These are phyloP conservation scores for Kodamaea plutei DNA, from an alignment of 1,139 yeast genomes.

Conservation along the genomic window DNA sequence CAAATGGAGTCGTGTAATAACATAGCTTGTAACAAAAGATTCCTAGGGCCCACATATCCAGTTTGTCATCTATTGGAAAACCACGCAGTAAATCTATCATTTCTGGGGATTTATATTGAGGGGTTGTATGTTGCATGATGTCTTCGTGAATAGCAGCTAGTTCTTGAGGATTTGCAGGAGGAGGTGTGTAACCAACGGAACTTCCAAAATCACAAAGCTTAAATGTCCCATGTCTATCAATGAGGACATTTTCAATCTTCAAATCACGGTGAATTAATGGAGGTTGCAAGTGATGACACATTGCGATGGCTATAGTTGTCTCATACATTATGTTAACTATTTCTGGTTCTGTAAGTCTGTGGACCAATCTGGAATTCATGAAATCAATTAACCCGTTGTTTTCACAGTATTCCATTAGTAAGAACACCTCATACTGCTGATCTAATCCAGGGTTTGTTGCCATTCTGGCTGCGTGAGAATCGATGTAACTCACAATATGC, in stretches of 20 bases:
- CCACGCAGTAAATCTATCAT: constrained; percentile 88
- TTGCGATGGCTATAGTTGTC: constrained; percentile 75
- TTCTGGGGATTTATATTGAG: constrained; percentile 96
- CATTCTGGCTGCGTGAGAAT: constrained; percentile 87
- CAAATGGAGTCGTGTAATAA: constrained; percentile 94
- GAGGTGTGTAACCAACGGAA: constrained; percentile 63
- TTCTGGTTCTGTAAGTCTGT: constrained; percentile 78
- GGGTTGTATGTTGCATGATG: constrained; percentile 87
- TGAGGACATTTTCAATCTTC: constrained; percentile 89
- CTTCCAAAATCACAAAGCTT: constrained; percentile 96
- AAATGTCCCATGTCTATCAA: constrained; percentile 66
- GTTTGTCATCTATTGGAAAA: constrained; percentile 87
- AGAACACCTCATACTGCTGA: constrained; percentile 77
- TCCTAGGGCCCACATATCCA: constrained; percentile 97
- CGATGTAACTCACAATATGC: constrained; percentile 83
- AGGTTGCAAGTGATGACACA: constrained; percentile 80
- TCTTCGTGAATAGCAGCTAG: constrained; percentile 72
- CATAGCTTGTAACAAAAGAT: constrained; percentile 86
- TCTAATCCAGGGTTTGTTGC: constrained; percentile 23
- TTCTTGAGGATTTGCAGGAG: constrained; percentile 65
- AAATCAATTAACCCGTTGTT: constrained; percentile 86
- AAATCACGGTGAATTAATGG: constrained; percentile 90
- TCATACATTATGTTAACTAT: constrained; percentile 80
- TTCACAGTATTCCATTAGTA: constrained; percentile 89
- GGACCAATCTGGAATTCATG: constrained; percentile 86